A percentile compares a stretch with the other conserved stretches of the same genome.
These are phyloP conservation scores for Cladophialophora yegresii DNA, from an alignment of 2,329 filamentous ascomycete species.

Conservation along the genomic window DNA sequence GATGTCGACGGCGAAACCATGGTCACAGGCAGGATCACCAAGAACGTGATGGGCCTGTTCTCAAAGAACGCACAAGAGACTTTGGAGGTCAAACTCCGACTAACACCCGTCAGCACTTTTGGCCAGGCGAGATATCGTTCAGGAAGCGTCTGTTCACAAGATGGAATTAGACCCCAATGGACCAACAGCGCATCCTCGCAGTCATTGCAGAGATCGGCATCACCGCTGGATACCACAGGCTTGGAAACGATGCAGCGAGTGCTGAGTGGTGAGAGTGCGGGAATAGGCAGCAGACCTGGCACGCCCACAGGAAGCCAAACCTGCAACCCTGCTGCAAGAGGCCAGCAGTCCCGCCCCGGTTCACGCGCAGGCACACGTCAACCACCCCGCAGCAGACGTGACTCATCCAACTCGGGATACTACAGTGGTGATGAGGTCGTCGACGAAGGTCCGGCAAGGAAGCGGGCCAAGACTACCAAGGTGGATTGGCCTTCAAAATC, in stretches of 20 bases:
- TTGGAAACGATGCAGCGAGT: slow-evolving; percentile 51
- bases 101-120: slow-evolving; percentile 67
- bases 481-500: slow-evolving; percentile 70
- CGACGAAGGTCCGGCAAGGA: slow-evolving; percentile 63
- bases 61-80: slow-evolving; percentile 79
- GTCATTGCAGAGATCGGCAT: slow-evolving; percentile 39
- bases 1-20: slow-evolving; percentile 48
- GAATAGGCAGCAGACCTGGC: slow-evolving; percentile 33
- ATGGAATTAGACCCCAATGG: slow-evolving; percentile 32
- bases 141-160: slow-evolving; percentile 35
- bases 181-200: slow-evolving; percentile 22
- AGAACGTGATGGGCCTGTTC: slow-evolving; percentile 81
- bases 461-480: slow-evolving; percentile 76
- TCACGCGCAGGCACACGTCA: slow-evolving; percentile 32
- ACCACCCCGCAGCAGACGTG: slow-evolving; percentile 48
- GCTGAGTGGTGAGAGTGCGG: slow-evolving; percentile 44
- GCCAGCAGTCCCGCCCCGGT: slow-evolving; percentile 29
- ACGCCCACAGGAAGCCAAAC: slow-evolving; percentile 28
- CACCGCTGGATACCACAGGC: slow-evolving; percentile 46
- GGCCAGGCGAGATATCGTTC: slow-evolving; percentile 30
- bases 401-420: slow-evolving; percentile 56
- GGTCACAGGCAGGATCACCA: slow-evolving; percentile 87
- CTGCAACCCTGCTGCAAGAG: slow-evolving; percentile 24
- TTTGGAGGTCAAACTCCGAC: slow-evolving; percentile 85
- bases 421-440: slow-evolving; percentile 69